Base-by-base conservation (phyloP, 139 green algal genomes). In the Coelastrella sp. region DNA sequence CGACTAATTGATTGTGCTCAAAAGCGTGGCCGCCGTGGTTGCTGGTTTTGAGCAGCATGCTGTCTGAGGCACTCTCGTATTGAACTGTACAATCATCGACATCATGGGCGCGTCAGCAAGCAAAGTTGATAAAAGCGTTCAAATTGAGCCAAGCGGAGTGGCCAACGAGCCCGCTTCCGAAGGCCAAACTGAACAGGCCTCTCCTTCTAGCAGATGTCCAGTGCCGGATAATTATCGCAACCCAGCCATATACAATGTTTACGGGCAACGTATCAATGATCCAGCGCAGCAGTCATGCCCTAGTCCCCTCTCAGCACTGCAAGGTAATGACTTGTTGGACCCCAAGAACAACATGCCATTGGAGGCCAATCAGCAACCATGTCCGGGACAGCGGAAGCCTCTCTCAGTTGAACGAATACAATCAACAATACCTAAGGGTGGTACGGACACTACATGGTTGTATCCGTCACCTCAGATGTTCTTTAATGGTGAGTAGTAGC, bases 401-500 rank as follows among this genome's bases (percentile, higher is more conserved):
- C 90, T 99, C 4, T 95, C 94, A 40, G 96, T 90, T 1, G 88
- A 95, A 1, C 85, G 96, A 4, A 72, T 94, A 3, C 37, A 74
- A 5, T 96, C 90, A 21, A 98, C 64, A 41, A 99, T 99, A 62
- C 96, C 96, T 27, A 99, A 99, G 83, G 94, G 95, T 41, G 96
- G 96, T 41, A 97, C 95, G 32, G 83, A 91, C 0, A 63, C 23
- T 32, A 98, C 93, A 1, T 99, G 96, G 96, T 37, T 91, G 0
- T 99, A 98, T 76, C 96, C 96, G 7, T 98, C 95, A 25, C 94
- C 96, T 7, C 96, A 98, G 83, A 99, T 99, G 96, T 98, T 99
- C 50, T 99, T 95, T 89, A 99, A 99, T 86, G 94, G 94, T 96
- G 83, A 60, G 51, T 34, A 40, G 9, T 34, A 19, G 25, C 30